These are phyloP conservation scores for Cryptosporidium sp. DNA, from an alignment of 169 alveolate genomes.

Conservation along the genomic window DNA sequence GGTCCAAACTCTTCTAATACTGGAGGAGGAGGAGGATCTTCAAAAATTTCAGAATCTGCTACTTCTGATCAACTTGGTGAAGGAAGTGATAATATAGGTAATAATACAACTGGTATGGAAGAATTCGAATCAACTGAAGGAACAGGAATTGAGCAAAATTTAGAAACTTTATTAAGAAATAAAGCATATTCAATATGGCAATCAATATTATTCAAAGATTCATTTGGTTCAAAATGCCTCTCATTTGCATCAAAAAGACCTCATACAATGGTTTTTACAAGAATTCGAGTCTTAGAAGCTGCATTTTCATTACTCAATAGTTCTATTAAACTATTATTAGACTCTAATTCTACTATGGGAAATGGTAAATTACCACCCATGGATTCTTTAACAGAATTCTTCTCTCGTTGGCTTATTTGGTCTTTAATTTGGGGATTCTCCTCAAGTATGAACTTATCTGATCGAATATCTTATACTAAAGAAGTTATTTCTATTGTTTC, in stretches of 20 bases:
- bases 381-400: not conserved
- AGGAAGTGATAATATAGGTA: not conserved
- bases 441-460: conserved; percentile 65
- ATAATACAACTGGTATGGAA: not conserved
- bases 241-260: conserved; percentile 83
- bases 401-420: conserved; percentile 10
- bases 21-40: not conserved
- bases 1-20: not conserved
- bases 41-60: not conserved
- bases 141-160: conserved; percentile 60
- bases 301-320: conserved; percentile 89
- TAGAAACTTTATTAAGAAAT: conserved; percentile 75
- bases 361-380: not conserved
- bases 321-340: conserved; percentile 22
- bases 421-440: conserved; percentile 77
- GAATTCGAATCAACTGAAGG: not conserved
- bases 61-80: not conserved
- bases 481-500: not conserved
- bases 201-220: conserved; percentile 17
- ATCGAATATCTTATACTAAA: conserved; percentile 23
- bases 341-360: conserved; percentile 5
- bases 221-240: conserved; percentile 82
- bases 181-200: conserved; percentile 77
- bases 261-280: conserved; percentile 95
- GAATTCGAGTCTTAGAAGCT: conserved; percentile 90